phyloP scores from a whole-genome alignment of 164 flowering plant genomes.

The Buxus sempervirens region DNA sequence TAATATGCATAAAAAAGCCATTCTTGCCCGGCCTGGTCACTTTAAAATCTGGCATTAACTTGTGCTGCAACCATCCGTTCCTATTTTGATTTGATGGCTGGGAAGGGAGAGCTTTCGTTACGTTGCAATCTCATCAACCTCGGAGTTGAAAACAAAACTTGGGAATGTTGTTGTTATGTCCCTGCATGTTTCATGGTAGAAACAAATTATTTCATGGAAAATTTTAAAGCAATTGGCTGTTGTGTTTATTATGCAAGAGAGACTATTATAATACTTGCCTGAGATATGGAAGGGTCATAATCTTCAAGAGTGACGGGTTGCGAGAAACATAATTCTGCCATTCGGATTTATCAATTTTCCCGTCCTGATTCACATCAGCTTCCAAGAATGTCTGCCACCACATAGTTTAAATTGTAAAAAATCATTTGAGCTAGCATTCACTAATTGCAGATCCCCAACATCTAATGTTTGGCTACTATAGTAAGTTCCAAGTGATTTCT shows the following conservation, averaged over 20 bases:
- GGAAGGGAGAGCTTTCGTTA: slow-evolving; percentile 17
- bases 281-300: slow-evolving; percentile 76
- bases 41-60: too few relatives aligned
- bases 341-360: slow-evolving; percentile 78
- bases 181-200: slow-evolving; percentile 40
- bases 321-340: slow-evolving; percentile 77
- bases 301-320: slow-evolving; percentile 73
- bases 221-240: too few relatives aligned
- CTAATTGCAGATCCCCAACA: too few relatives aligned
- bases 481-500: too few relatives aligned
- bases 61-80: neutral
- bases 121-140: slow-evolving; percentile 83
- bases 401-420: neutral
- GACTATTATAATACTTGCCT: slow-evolving; percentile 29
- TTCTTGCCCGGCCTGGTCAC: too few relatives aligned
- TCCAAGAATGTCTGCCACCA: slow-evolving; percentile 80
- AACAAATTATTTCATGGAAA: neutral
- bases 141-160: slow-evolving; percentile 84
- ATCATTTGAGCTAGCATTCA: too few relatives aligned
- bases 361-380: slow-evolving; percentile 77
- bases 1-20: too few relatives aligned
- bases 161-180: slow-evolving; percentile 95
- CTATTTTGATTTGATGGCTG: neutral
- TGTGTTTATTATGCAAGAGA: neutral
- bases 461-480: too few relatives aligned